phyloP scores from a whole-genome alignment of 331 rosid species.

The Telfairia occidentalis region DNA sequence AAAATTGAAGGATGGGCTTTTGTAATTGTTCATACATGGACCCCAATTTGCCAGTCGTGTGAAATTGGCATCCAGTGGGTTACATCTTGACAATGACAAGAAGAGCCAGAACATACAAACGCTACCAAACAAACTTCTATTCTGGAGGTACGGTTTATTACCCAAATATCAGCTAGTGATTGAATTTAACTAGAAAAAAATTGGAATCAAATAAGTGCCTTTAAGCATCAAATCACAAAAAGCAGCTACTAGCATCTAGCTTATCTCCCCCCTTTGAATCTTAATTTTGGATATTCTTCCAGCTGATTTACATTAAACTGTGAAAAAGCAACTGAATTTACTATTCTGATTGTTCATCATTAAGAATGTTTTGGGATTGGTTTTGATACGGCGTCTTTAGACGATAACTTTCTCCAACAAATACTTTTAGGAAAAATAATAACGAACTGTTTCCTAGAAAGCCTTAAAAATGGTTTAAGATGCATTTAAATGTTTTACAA shows the following conservation, averaged over 20 bases:
- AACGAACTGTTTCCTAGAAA: background rate
- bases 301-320: background rate
- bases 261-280: background rate
- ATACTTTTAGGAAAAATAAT: background rate
- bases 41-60: slow-evolving; percentile 2
- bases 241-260: background rate
- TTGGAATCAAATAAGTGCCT: background rate
- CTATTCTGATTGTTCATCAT: background rate
- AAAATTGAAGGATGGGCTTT: background rate
- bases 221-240: background rate
- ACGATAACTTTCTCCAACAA: background rate
- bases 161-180: background rate
- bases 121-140: slow-evolving; percentile 4
- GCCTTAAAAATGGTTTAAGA: background rate
- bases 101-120: background rate
- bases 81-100: background rate
- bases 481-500: too few relatives aligned
- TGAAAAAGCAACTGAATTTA: background rate
- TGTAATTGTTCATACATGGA: background rate
- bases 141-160: background rate
- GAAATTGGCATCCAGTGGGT: background rate
- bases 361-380: background rate
- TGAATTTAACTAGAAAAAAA: background rate
- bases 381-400: background rate
- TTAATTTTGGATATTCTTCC: background rate